These are phyloP conservation scores for Marchantia paleacea DNA, from an alignment of 225 moss, liverwort and hornwort genomes.

Conservation along the genomic window DNA sequence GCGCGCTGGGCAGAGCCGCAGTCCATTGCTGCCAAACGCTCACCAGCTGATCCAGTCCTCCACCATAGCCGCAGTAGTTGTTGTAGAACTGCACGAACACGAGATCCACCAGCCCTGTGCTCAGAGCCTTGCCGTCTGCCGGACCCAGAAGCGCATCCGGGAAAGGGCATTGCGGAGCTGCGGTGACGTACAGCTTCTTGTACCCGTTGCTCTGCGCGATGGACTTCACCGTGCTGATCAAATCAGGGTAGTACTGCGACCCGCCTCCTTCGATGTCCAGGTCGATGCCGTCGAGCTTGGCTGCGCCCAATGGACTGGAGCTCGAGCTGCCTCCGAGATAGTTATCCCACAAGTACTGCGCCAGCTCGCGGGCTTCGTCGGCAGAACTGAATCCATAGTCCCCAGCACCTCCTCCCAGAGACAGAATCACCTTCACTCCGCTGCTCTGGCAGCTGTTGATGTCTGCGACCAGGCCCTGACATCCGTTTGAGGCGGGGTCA, in stretches of 20 bases:
- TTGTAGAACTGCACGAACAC: conserved; percentile 21
- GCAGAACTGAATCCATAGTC: conserved; percentile 8
- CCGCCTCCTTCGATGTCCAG: conserved; percentile 15
- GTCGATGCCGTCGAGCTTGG: conserved; percentile 21
- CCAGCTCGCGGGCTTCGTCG: conserved; percentile 5
- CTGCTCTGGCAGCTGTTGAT: not conserved
- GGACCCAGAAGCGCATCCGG: conserved; percentile 19
- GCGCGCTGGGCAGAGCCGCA: not conserved
- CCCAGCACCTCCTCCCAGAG: conserved; percentile 8
- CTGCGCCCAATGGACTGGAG: conserved; percentile 16
- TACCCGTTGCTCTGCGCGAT: not conserved
- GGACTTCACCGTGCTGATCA: not conserved
- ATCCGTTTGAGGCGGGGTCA: not conserved
- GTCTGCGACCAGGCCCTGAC: conserved; percentile 6
- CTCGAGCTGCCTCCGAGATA: conserved; percentile 14
- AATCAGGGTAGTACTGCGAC: conserved; percentile 12
- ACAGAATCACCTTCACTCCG: conserved; percentile 7
- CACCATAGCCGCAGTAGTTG: conserved; percentile 2
- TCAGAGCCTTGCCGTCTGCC: not conserved
- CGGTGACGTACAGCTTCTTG: conserved; percentile 11
- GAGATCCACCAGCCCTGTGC: not conserved
- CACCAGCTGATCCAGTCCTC: conserved; percentile 15
- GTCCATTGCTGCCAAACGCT: conserved; percentile 13
- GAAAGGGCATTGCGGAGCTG: conserved; percentile 19
- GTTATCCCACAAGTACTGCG: conserved; percentile 24